A percentile compares a stretch with the other conserved stretches of the same genome.
Conservation (phyloP, 1,139 yeast species). For the Pichia sp. region DNA sequence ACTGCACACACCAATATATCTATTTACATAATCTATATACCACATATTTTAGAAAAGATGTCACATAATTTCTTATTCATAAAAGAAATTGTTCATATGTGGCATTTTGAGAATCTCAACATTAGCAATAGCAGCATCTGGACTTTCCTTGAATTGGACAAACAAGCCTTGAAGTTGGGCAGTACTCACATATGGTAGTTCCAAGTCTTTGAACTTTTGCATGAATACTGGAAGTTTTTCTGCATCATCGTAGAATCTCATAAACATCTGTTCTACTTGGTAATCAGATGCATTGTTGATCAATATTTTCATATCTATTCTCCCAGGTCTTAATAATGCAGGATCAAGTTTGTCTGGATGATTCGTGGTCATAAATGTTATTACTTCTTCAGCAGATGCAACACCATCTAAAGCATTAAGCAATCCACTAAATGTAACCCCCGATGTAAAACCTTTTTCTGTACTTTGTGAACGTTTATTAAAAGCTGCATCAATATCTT, state of each 20-base stretch:
- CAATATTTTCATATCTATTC: constrained; percentile 79
- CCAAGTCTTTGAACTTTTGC: constrained; percentile 41
- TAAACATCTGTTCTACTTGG: constrained; percentile 79
- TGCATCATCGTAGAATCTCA: constrained; percentile 76
- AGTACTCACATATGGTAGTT: constrained; percentile 62
- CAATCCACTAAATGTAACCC: constrained; percentile 92
- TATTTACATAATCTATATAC: too few relatives aligned
- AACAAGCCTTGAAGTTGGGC: constrained; percentile 95
- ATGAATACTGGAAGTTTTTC: constrained; percentile 62
- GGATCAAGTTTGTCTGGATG: constrained; percentile 92
- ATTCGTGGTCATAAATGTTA: constrained; percentile 97
- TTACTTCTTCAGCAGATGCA: constrained; percentile 95
- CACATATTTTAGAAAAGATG: too few relatives aligned
- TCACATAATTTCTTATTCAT: constrained; percentile 18
- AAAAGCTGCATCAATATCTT: constrained; percentile 96
- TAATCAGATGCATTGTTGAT: constrained; percentile 79
- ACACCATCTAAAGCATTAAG: constrained; percentile 95
- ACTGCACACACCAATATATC: too few relatives aligned
- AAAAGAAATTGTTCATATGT: constrained; percentile 28
- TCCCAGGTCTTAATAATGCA: constrained; percentile 84
- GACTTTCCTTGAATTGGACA: constrained; percentile 85
- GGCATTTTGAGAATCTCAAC: constrained; percentile 39
- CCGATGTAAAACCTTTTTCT: constrained; percentile 68
- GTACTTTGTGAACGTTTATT: constrained; percentile 69
- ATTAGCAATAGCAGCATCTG: constrained; percentile 68